Evolutionary conservation across 2,329 filamentous ascomycete genomes (phyloP).

Genomic region (Fusarium gaditjirri): DNA sequence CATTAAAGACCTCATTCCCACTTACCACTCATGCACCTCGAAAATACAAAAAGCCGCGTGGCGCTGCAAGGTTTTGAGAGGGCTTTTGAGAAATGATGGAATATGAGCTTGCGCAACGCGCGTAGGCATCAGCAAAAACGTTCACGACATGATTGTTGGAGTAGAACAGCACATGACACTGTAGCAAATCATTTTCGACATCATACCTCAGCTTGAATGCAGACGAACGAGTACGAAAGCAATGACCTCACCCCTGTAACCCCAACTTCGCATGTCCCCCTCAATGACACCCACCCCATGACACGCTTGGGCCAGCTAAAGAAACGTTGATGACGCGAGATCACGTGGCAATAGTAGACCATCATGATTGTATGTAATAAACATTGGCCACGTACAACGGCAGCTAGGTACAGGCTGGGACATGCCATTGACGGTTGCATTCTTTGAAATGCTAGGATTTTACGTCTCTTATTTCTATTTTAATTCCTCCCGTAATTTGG

Average conservation of each 20-base stretch:
- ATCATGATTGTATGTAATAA: background rate
- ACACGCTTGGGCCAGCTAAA: conserved; percentile 36
- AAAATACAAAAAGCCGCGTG: conserved; percentile 37
- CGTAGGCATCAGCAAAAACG: conserved; percentile 3
- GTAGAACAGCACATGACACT: background rate
- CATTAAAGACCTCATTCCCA: conserved; percentile 12
- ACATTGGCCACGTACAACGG: background rate
- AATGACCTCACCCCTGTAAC: conserved; percentile 32
- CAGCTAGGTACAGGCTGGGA: background rate
- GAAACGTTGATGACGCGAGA: conserved; percentile 48
- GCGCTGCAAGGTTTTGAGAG: conserved; percentile 43
- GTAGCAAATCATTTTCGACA: background rate
- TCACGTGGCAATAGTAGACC: conserved; percentile 45
- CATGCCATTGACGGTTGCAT: background rate
- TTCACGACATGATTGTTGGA: background rate
- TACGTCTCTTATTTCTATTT: background rate
- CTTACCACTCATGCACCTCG: conserved; percentile 13
- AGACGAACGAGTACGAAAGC: conserved; percentile 1
- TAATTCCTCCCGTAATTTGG: background rate
- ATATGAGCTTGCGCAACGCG: conserved; percentile 15
- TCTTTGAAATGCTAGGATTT: background rate
- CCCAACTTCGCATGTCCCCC: conserved; percentile 28
- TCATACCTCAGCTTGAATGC: background rate
- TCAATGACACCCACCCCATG: conserved; percentile 18
- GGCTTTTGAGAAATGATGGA: conserved; percentile 19